Evolutionary conservation across 2,329 filamentous ascomycete species (phyloP).

Genomic region (Colletotrichum neosansevieriae): DNA sequence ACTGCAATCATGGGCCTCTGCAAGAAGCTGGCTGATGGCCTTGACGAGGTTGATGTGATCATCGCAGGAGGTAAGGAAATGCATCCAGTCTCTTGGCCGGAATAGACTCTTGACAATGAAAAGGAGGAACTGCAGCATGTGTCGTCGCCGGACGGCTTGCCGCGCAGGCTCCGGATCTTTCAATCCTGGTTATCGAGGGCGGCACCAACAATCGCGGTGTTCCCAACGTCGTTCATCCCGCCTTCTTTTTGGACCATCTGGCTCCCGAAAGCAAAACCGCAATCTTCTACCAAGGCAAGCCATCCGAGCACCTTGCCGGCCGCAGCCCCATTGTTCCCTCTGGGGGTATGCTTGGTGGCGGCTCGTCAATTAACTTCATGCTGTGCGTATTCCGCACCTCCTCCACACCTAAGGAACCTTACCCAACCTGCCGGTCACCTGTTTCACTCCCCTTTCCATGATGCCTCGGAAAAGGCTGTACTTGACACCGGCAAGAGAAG

Average conservation of each 20-base stretch:
- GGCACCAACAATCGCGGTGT: constrained; percentile 66
- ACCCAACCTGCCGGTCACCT: too few relatives aligned
- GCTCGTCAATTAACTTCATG: constrained; percentile 61
- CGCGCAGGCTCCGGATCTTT: constrained; percentile 60
- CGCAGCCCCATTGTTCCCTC: constrained; percentile 54
- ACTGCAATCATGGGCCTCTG: constrained; percentile 43
- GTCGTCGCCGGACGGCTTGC: constrained; percentile 63
- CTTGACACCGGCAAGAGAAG: neutral
- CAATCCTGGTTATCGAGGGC: constrained; percentile 65
- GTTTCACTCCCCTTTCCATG: neutral
- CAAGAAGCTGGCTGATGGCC: constrained; percentile 45
- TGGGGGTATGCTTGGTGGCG: constrained; percentile 65
- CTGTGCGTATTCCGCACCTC: constrained; percentile 44
- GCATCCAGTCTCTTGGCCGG: too few relatives aligned
- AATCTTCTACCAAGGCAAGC: constrained; percentile 62
- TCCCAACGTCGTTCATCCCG: constrained; percentile 62
- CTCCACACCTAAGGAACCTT: too few relatives aligned
- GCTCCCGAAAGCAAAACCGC: constrained; percentile 76
- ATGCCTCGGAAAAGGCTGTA: neutral
- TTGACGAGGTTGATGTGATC: constrained; percentile 63
- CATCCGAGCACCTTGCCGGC: constrained; percentile 58
- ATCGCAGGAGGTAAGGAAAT: constrained; percentile 58
- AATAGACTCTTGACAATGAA: constrained; percentile 5
- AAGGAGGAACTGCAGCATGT: constrained; percentile 61
- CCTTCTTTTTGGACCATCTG: constrained; percentile 70